These are phyloP conservation scores for Sutorius australiensis DNA, from an alignment of 768 basidiomycete species.

Conservation along the genomic window DNA sequence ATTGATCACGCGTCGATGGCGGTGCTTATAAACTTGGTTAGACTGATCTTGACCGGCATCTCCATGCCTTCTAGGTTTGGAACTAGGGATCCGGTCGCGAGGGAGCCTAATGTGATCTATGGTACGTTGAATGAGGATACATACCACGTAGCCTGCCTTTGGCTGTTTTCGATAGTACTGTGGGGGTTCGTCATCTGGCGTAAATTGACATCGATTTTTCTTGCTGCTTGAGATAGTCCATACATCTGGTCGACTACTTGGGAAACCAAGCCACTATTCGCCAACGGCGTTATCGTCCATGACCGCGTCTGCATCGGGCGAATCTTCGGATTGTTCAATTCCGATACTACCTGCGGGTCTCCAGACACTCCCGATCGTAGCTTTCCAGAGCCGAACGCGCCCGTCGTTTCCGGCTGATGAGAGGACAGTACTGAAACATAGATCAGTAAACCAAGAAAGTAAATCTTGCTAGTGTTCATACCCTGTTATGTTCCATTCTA, in stretches of 20 bases:
- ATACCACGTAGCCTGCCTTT: not conserved
- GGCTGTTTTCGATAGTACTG: no score
- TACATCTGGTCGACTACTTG: not conserved
- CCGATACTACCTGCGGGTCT: conserved; percentile 76
- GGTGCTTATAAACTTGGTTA: not conserved
- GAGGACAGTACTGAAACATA: conserved; percentile 62
- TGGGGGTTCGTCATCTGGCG: no score
- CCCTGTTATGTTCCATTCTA: conserved; percentile 96
- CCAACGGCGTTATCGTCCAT: conserved; percentile 41
- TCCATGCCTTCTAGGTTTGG: not conserved
- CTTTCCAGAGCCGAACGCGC: conserved; percentile 80
- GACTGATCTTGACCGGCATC: not conserved
- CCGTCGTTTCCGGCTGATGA: conserved; percentile 84
- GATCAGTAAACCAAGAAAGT: conserved; percentile 1
- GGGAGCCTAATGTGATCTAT: not conserved
- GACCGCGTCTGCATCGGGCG: conserved; percentile 38
- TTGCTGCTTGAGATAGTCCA: not conserved
- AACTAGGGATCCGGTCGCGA: not conserved
- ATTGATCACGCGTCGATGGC: not conserved
- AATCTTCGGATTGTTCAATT: conserved; percentile 68
- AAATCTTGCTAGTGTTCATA: conserved; percentile 27
- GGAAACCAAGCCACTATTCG: conserved; percentile 24
- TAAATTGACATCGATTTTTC: not conserved
- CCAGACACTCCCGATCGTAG: conserved; percentile 81
- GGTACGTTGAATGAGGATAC: not conserved